Evolutionary conservation across 1,139 yeast species (phyloP).

Genomic region (Hyphopichia pseudoburtonii): DNA sequence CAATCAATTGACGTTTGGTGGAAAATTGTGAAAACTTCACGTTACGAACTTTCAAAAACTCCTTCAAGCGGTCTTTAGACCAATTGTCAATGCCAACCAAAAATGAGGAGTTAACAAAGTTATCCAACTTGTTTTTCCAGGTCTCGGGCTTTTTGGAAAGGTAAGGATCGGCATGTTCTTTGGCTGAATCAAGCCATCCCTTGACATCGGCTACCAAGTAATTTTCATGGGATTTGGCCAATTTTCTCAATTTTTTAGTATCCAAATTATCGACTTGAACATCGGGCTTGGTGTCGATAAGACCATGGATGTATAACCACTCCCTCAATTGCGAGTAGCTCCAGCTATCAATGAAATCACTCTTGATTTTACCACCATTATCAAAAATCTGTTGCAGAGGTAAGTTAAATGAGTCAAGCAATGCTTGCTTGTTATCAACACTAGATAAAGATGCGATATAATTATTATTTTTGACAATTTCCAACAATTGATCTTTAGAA

Average conservation of each 20-base stretch:
- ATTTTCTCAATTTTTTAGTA: conserved; percentile 17
- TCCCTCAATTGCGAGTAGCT: conserved; percentile 30
- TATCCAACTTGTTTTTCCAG: conserved; percentile 19
- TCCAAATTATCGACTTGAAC: conserved; percentile 17
- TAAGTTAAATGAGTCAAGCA: conserved; percentile 40
- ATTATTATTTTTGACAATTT: conserved; percentile 40
- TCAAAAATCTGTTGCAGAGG: conserved; percentile 36
- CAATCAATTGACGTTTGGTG: conserved; percentile 46
- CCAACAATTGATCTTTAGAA: conserved; percentile 42
- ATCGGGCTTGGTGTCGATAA: conserved; percentile 25
- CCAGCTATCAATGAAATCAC: conserved; percentile 45
- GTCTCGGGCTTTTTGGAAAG: conserved; percentile 24
- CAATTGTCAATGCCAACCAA: conserved; percentile 45
- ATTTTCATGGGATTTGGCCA: conserved; percentile 17
- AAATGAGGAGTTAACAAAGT: conserved; percentile 45
- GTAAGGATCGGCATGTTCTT: conserved; percentile 22
- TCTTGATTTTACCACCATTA: conserved; percentile 39
- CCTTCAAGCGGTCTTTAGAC: conserved; percentile 49
- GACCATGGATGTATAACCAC: conserved; percentile 28
- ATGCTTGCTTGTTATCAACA: conserved; percentile 34
- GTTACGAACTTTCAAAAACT: conserved; percentile 53
- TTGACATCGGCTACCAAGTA: conserved; percentile 46
- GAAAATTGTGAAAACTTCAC: conserved; percentile 46
- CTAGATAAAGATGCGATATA: conserved; percentile 36
- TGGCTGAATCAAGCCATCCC: conserved; percentile 31